Evolutionary conservation across 2,329 filamentous ascomycete species (phyloP).

Genomic region (Geosmithia morbida): DNA sequence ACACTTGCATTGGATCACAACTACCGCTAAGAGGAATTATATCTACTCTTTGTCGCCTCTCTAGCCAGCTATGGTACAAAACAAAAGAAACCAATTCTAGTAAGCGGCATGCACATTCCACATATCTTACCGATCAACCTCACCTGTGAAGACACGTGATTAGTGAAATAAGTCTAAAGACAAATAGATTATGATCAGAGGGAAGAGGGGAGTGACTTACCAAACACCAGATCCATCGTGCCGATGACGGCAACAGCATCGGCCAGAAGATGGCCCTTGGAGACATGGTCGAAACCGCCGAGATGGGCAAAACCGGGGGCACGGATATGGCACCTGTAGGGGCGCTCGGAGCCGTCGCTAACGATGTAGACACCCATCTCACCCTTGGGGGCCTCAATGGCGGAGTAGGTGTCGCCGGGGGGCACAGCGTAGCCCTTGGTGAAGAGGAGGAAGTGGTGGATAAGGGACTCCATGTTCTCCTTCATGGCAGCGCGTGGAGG

Average conservation of each 20-base stretch:
- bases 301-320: slow-evolving; percentile 95
- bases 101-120: slow-evolving; percentile 11
- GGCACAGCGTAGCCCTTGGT: slow-evolving; percentile 97
- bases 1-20: slow-evolving; percentile 8
- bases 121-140: slow-evolving; percentile 40
- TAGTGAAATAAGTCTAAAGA: not conserved
- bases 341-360: slow-evolving; percentile 88
- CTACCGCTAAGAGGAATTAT: slow-evolving; percentile 13
- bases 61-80: slow-evolving; percentile 24
- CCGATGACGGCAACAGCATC: slow-evolving; percentile 94
- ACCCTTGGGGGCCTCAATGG: slow-evolving; percentile 98
- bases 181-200: not conserved
- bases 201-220: slow-evolving; percentile 29
- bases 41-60: slow-evolving; percentile 17
- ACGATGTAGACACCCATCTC: slow-evolving; percentile 98
- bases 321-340: slow-evolving; percentile 94
- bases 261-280: slow-evolving; percentile 82
- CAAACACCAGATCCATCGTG: slow-evolving; percentile 82
- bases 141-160: slow-evolving; percentile 24
- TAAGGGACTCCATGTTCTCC: slow-evolving; percentile 99
- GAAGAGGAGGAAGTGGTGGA: slow-evolving; percentile 97
- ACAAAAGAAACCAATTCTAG: slow-evolving; percentile 18
- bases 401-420: slow-evolving; percentile 94
- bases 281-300: slow-evolving; percentile 84
- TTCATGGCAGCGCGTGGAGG: slow-evolving; percentile 98